phyloP scores from a whole-genome alignment of 1,139 yeast species.

The Debaryomyces udenii region DNA sequence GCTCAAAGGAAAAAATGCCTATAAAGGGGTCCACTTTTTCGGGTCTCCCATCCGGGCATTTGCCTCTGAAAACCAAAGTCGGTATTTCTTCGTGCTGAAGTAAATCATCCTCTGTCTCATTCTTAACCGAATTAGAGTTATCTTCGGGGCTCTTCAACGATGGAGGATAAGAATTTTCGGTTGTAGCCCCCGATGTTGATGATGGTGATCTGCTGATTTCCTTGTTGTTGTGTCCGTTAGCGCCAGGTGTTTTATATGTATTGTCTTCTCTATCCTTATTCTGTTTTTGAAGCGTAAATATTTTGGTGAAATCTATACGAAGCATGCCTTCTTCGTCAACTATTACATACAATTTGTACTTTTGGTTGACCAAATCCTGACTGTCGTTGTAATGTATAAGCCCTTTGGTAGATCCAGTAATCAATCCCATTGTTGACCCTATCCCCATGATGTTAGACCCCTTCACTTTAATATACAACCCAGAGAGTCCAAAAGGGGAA shows the following conservation, averaged over 20 bases:
- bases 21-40: constrained; percentile 58
- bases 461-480: constrained; percentile 53
- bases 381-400: constrained; percentile 53
- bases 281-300: constrained; percentile 30
- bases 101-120: constrained; percentile 14
- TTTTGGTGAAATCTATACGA: constrained; percentile 57
- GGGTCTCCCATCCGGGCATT: constrained; percentile 58
- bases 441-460: constrained; percentile 58
- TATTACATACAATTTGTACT: constrained; percentile 55
- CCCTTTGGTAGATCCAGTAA: constrained; percentile 57
- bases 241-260: constrained; percentile 7
- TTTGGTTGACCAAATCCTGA: constrained; percentile 50
- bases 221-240: constrained; percentile 6
- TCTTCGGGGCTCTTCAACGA: constrained; percentile 17
- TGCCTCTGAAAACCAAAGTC: constrained; percentile 52
- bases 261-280: constrained; percentile 12
- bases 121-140: constrained; percentile 5
- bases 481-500: constrained; percentile 62
- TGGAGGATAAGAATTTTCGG: constrained; percentile 18
- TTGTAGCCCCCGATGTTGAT: constrained; percentile 13
- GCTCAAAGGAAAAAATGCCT: constrained; percentile 58
- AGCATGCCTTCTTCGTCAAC: constrained; percentile 53
- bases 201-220: constrained; percentile 18
- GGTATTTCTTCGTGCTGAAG: constrained; percentile 44
- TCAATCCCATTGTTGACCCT: constrained; percentile 61